Evolutionary conservation across 345 rosid species (phyloP), one percentile per base, ranked within the genome.

Genomic region (Melaleuca quinquenervia): DNA sequence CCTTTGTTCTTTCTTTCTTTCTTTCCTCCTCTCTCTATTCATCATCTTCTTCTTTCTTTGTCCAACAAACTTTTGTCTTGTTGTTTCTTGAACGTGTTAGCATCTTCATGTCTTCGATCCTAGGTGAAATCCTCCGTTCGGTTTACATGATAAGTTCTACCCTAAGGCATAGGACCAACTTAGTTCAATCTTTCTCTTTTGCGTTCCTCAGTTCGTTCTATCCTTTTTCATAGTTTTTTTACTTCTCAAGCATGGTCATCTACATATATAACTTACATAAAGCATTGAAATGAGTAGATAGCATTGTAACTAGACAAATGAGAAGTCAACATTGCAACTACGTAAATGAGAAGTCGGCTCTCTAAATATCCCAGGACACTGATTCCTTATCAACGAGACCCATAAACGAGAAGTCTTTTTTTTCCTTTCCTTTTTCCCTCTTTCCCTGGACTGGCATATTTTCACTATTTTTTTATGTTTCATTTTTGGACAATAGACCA

Each of bases 111-210:
- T 93, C 95, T 93, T 94, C 96, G 21, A 91, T 94, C 89, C 91
- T 95, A 88, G 90, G 92, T 87, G 99, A 96, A 91, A 93, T 95
- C 90, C 50, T 95, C 85, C 95, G 92, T 89, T 93, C 95, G 58
- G 94, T 97, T 88, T 94, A 90, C 89, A 94, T 94, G 94, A 92
- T 94, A 70, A 93, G 91, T 91, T 95, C 98, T 82, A 86, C 95
- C 56, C 90, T 93, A 78, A 86, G 95, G 90, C 96, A 97, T 90
- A 94, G 96, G 93, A 96, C 96, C 91, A 97, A 94, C 89, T 95
- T 95, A 80, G 98, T 96, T 94, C 99, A 95, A 92, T 94, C 97
- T 56, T 96, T 96, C 94, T 96, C 99, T n/a, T 96, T 95, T 89
- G 97, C 92, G 84, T 94, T 96, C 93, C 99, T 96, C 84, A 94